These are phyloP conservation scores for Grosmannia huntii DNA, from an alignment of 2,329 filamentous ascomycete species.

Conservation along the genomic window DNA sequence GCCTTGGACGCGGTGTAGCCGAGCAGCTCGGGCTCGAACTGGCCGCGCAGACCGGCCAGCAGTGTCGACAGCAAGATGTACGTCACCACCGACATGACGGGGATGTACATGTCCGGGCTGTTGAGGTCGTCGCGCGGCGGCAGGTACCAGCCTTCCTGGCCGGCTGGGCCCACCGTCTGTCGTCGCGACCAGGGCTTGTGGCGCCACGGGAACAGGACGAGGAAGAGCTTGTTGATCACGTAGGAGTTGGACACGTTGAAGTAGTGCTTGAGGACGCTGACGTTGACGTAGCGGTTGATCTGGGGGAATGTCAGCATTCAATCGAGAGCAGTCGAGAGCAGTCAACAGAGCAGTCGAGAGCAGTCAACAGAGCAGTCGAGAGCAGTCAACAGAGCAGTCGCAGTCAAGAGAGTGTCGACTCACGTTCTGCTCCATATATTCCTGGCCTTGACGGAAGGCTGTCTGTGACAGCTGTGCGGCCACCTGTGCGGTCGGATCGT, in stretches of 20 bases:
- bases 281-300: constrained; percentile 68
- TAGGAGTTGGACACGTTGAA: constrained; percentile 99
- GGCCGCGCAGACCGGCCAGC: constrained; percentile 75
- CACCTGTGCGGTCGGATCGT: constrained; percentile 88
- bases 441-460: constrained; percentile 80
- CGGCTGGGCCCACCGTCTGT: constrained; percentile 57
- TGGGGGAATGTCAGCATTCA: constrained; percentile 12
- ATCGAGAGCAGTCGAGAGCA: too few relatives aligned
- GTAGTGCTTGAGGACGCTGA: constrained; percentile 88
- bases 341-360: too few relatives aligned
- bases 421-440: constrained; percentile 95
- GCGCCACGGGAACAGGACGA: constrained; percentile 94
- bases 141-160: constrained; percentile 66
- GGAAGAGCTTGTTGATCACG: constrained; percentile 81
- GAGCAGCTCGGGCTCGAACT: constrained; percentile 88
- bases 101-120: constrained; percentile 98
- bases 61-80: constrained; percentile 92
- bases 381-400: too few relatives aligned
- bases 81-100: constrained; percentile 93
- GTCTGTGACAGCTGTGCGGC: constrained; percentile 89
- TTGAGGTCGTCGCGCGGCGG: constrained; percentile 93
- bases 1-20: constrained; percentile 80
- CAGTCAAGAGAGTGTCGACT: too few relatives aligned
- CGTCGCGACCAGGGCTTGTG: constrained; percentile 96
- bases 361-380: too few relatives aligned